phyloP scores from a whole-genome alignment of 2,329 filamentous ascomycete genomes.

The Chaetomiaceae sp. region DNA sequence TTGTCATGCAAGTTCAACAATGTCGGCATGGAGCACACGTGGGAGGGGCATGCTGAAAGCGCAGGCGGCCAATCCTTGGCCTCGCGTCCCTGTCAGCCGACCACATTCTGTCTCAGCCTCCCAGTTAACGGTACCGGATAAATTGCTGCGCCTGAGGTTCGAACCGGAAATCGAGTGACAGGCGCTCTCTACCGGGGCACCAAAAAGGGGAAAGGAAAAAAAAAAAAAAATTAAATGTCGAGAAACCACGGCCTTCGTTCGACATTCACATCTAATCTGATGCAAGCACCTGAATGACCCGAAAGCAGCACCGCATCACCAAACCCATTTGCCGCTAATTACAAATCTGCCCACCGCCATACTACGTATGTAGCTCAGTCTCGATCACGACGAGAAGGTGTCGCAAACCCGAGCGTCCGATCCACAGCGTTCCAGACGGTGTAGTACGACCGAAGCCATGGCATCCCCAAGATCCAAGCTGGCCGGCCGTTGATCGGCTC shows the following conservation, averaged over 20 bases:
- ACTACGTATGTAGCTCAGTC: too few relatives aligned
- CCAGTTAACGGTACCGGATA: not conserved
- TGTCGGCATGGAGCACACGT: not conserved
- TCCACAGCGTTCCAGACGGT: slow-evolving; percentile 34
- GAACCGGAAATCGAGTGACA: too few relatives aligned
- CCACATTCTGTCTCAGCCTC: not conserved
- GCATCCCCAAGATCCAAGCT: slow-evolving; percentile 33
- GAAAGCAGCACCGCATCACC: too few relatives aligned
- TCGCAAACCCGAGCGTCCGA: slow-evolving; percentile 15
- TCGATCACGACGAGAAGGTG: not conserved
- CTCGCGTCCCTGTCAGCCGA: slow-evolving; percentile 6
- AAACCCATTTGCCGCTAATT: too few relatives aligned
- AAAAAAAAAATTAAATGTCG: too few relatives aligned
- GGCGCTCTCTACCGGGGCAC: too few relatives aligned
- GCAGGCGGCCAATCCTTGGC: slow-evolving; percentile 9
- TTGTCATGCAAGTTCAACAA: not conserved
- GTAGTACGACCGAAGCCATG: slow-evolving; percentile 35
- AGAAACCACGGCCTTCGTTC: not conserved
- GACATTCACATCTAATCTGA: too few relatives aligned
- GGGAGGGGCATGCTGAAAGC: not conserved
- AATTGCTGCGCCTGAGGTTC: not conserved
- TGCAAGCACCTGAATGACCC: too few relatives aligned
- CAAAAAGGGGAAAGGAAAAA: too few relatives aligned
- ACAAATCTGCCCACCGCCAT: too few relatives aligned
- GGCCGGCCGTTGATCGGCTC: slow-evolving; percentile 17